A percentile compares a stretch with the other conserved stretches of the same genome.
Conservation (phyloP, 352 stramenopile species). For the Pythium vanterpoolii region DNA sequence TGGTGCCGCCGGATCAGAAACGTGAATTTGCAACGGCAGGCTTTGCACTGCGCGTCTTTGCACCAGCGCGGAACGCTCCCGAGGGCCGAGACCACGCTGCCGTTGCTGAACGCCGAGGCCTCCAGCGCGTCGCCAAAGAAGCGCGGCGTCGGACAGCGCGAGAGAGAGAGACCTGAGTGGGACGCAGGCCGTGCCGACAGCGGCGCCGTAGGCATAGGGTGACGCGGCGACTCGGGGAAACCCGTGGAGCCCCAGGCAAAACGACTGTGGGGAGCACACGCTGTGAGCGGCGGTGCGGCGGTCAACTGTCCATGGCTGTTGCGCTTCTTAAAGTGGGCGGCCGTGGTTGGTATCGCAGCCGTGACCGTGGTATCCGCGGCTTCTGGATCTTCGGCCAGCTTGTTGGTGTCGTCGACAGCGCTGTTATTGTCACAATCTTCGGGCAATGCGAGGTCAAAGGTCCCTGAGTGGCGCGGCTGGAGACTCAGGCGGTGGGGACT, state of each 20-base stretch:
- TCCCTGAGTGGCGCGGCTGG: conserved; percentile 11
- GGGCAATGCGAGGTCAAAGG: conserved; percentile 19
- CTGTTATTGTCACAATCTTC: conserved; percentile 31
- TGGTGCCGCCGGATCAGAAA: conserved; percentile 76
- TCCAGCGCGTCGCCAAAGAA: conserved; percentile 19
- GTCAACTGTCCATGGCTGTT: not conserved
- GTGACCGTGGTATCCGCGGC: not conserved
- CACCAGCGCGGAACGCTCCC: conserved; percentile 59
- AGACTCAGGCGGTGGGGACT: not conserved
- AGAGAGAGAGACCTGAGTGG: not conserved
- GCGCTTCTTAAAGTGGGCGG: conserved; percentile 1
- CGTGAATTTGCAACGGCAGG: conserved; percentile 70
- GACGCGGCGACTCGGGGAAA: not conserved
- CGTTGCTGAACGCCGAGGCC: conserved; percentile 12
- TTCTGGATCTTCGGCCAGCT: not conserved
- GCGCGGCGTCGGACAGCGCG: not conserved
- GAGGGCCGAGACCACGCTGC: conserved; percentile 4
- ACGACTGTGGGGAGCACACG: conserved; percentile 5
- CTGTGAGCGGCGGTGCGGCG: conserved; percentile 6
- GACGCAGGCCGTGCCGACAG: conserved; percentile 20
- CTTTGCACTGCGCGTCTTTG: conserved; percentile 60
- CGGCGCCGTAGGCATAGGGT: conserved; percentile 4
- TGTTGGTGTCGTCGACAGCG: conserved; percentile 2
- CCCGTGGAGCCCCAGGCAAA: conserved; percentile 8
- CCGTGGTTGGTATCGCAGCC: not conserved